Conservation (phyloP, 1,284 basidiomycete species). For the Xerocomus minutiporus region DNA sequence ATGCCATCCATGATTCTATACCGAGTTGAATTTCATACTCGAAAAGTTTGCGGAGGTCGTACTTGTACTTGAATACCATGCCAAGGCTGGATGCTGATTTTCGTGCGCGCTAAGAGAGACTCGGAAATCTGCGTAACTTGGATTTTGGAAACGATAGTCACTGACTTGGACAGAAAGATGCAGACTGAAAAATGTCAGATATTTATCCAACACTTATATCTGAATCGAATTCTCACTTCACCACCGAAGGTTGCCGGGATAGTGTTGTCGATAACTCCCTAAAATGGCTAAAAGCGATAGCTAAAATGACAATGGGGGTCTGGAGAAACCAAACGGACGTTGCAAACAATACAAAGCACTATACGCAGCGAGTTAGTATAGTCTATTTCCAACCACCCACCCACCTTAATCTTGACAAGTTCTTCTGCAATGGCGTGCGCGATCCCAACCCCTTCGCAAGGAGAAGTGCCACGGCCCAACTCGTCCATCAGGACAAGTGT, state of each 20-base stretch:
- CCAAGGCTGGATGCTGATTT: conserved; percentile 55
- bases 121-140: background rate
- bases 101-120: conserved; percentile 43
- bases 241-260: conserved; percentile 65
- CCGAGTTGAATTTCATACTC: background rate
- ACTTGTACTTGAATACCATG: conserved; percentile 80
- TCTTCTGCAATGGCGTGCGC: conserved; percentile 90
- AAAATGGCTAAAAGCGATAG: conserved; percentile 55
- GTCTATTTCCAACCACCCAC: conserved; percentile 9
- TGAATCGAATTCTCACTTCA: conserved; percentile 54
- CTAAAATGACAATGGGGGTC: background rate
- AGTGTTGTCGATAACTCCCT: conserved; percentile 64
- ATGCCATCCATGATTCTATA: conserved; percentile 60
- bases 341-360: conserved; percentile 87
- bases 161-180: conserved; percentile 78
- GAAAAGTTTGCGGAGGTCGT: conserved; percentile 12
- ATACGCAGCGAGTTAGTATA: conserved; percentile 1
- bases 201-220: conserved; percentile 10
- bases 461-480: conserved; percentile 83
- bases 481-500: conserved; percentile 89
- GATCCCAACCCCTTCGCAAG: conserved; percentile 83
- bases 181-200: conserved; percentile 44
- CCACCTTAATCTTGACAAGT: conserved; percentile 69
- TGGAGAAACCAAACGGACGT: conserved; percentile 49
- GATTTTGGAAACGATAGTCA: background rate